Evolutionary conservation across 805 yeast species (phyloP).

Genomic region (Vanderwaltozyma polyspora): DNA sequence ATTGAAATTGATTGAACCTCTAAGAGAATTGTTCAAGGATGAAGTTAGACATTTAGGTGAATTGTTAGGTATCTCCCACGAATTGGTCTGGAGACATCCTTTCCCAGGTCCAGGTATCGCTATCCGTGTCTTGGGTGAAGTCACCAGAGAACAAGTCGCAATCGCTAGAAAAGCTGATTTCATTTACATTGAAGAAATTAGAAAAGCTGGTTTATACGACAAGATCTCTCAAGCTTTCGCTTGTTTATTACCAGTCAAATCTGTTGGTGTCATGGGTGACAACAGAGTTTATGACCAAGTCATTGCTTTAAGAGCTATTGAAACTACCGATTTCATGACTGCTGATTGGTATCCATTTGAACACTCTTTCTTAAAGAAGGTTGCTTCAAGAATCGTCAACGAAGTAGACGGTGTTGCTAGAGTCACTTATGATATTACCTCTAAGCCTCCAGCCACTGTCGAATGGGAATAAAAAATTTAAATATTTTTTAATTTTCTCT

Average conservation of each 20-base stretch:
- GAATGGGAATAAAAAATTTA: conserved; percentile 76
- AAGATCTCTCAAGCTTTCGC: conserved; percentile 97
- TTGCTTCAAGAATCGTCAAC: conserved; percentile 91
- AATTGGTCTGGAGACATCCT: conserved; percentile 98
- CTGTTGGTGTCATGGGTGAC: conserved; percentile 99
- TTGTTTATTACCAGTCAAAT: conserved; percentile 88
- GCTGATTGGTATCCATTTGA: conserved; percentile 98
- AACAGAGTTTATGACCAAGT: conserved; percentile 99
- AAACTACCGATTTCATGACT: conserved; percentile 97
- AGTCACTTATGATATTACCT: conserved; percentile 96
- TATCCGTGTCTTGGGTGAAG: conserved; percentile 95
- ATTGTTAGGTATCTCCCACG: conserved; percentile 89
- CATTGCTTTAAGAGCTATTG: conserved; percentile 96
- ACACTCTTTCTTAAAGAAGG: conserved; percentile 81
- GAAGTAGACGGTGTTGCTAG: conserved; percentile 99
- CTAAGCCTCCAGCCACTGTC: conserved; percentile 99
- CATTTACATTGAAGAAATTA: conserved; percentile 94
- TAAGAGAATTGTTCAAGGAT: conserved; percentile 96
- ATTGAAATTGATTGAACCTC: conserved; percentile 94
- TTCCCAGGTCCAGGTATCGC: conserved; percentile 99
- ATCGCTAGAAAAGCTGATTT: conserved; percentile 96
- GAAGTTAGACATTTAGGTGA: conserved; percentile 97
- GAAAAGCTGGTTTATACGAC: conserved; percentile 81
- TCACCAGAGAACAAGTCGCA: conserved; percentile 81
- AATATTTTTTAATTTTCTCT: neutral